Base-by-base conservation (phyloP, 768 basidiomycete species). In the Auricularia heimuer region DNA sequence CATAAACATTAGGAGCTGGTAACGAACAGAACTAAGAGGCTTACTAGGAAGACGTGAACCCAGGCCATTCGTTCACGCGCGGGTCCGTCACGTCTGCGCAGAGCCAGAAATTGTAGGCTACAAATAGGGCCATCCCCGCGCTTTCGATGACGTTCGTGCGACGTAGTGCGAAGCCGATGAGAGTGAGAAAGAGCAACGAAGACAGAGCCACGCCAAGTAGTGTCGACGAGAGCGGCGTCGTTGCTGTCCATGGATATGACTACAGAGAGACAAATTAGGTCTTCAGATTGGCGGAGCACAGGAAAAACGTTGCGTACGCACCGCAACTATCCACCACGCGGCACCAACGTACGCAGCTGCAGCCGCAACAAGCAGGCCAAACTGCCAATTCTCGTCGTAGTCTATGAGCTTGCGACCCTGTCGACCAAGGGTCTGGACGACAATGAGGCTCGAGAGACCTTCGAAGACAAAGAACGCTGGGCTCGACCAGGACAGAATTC, bases 61-160 rank as follows among this genome's bases (percentile, higher is more conserved):
- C 84, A 10, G 87, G 39, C 29, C 63, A 66, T 37, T 63, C 54
- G 54, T 67, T 62, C 63, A 58, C 61, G 18, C 56, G 66, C 45
- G 47, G 83, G 71, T 89, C 86, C 34, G 84, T 85, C 88, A 85
- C 63, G 84, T 82, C 68, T 85, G 83, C 90, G 71, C 91, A 92
- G 39, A 94, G 80, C 93, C 93, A 94, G 39, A 94, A 83, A 68
- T 92, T 92, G 74, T 92, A 94, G 4, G 92, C 91, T 51, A 97
- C 83, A 73, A 95, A 92, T 34, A 95, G 79, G 3, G 92, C 88
- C 34, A 98, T 84, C 61, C 90, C 85, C 2, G 90, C 87, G 3
- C 93, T 93, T 74, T 98, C 95, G 64, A 97, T 88, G 61, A 96
- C 89, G 70, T 96, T 96, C 51, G 94, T 96, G 62, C 92, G 82